Evolutionary conservation across 441 rosid species (phyloP), one percentile per base, ranked within the genome.

Genomic region (Syzygium syzygioides): DNA sequence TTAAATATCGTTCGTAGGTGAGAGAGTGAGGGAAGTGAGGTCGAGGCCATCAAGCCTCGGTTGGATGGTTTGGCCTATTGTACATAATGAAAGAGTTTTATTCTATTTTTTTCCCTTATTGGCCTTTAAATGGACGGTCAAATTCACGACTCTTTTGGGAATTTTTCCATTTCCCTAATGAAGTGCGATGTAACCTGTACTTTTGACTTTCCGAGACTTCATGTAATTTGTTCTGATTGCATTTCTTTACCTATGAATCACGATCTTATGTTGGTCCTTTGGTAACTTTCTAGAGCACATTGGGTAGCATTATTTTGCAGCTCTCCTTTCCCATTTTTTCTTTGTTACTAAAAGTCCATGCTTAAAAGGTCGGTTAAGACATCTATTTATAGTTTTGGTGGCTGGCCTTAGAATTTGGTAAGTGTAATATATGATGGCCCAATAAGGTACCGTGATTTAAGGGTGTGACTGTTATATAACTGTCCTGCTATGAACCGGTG

Each of bases 71-170:
- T 76, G 93, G 93, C 92, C 92, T 93, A 87, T 88, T 96, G 99
- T 96, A 96, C 94, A 96, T 95, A 96, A 92, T 87, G 87, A 92
- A 87, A 68, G 91, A 91, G 92, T 88, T 85, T 85, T 92, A 41
- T 76, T 76, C 83, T 76, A 41, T 23, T 23, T 76, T 76, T 59
- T 71, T 10, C 83, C 80, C 83, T 25, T 76, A 92, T 93, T 56
- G 86, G 91, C 87, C 88, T 71, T 90, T 79, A 87, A 90, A 89
- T 88, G 89, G 57, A 90, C 87, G 90, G 90, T 85, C 87, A 89
- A 91, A 76, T 89, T 79, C 86, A 89, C 86, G 90, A 92, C 86
- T 90, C 92, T 87, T 89, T 79, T 86, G 87, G 83, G 83, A 92
- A 60, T 60, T 86, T 60, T 60, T 79, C 64, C 79, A 89, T 88